phyloP scores from a whole-genome alignment of 2,329 filamentous ascomycete genomes.

The Corinectria fuckeliana region DNA sequence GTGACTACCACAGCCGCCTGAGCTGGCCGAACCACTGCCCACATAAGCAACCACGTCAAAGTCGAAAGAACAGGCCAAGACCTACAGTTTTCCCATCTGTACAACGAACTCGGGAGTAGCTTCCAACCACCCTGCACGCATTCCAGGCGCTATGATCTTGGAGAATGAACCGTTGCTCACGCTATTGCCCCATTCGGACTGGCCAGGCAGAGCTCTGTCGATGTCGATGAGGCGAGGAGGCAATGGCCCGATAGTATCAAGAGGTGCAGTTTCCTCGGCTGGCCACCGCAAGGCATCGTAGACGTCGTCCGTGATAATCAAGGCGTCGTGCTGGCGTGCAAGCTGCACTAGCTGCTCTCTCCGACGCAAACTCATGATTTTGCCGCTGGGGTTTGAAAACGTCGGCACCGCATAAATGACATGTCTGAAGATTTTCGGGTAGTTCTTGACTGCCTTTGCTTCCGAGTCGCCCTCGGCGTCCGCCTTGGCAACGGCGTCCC shows the following conservation, averaged over 20 bases:
- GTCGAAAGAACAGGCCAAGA: not conserved
- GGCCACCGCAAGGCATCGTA: conserved; percentile 73
- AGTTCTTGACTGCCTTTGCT: not conserved
- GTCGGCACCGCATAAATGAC: conserved; percentile 74
- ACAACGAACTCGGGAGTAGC: not conserved
- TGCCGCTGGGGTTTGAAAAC: conserved; percentile 71
- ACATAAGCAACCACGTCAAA: not conserved
- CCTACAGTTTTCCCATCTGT: conserved; percentile 1
- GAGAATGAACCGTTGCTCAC: conserved; percentile 72
- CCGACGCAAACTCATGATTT: conserved; percentile 64
- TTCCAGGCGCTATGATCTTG: conserved; percentile 68
- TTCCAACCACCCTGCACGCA: conserved; percentile 64
- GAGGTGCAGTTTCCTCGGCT: conserved; percentile 6
- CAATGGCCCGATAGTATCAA: not conserved
- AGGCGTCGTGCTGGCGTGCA: conserved; percentile 68
- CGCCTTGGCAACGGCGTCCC: not conserved
- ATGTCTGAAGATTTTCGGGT: conserved; percentile 67
- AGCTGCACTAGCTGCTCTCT: conserved; percentile 64
- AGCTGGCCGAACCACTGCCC: not conserved
- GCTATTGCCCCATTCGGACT: conserved; percentile 62
- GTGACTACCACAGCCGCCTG: not conserved
- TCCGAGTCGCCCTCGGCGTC: not conserved
- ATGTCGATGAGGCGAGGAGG: conserved; percentile 1
- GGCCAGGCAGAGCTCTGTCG: not conserved
- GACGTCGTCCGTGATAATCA: conserved; percentile 74